These are phyloP conservation scores for Hypsizygus marmoreus DNA, from an alignment of 768 basidiomycete genomes.

Conservation along the genomic window DNA sequence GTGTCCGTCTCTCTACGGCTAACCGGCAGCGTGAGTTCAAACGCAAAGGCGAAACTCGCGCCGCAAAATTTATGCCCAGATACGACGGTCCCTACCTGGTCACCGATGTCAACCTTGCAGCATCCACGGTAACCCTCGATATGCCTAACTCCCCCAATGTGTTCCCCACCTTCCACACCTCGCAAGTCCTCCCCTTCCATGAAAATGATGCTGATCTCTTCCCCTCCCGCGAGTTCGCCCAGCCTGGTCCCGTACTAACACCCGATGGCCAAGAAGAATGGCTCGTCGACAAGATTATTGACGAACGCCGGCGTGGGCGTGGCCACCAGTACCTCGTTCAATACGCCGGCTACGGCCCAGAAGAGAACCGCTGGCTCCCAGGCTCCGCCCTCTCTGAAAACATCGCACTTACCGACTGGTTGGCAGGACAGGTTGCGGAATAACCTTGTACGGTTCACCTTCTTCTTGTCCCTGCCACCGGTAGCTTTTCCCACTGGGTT, in stretches of 20 bases:
- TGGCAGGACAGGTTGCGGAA: conserved; percentile 2
- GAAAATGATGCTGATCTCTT: conserved; percentile 34
- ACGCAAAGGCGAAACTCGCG: conserved; percentile 17
- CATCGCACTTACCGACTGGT: conserved; percentile 19
- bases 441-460: too few relatives aligned
- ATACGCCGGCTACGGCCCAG: conserved; percentile 27
- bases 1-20: conserved; percentile 30
- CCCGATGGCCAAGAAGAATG: conserved; percentile 27
- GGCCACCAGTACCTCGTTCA: conserved; percentile 30
- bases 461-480: neutral
- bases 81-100: conserved; percentile 32
- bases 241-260: conserved; percentile 21
- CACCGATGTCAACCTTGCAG: conserved; percentile 11
- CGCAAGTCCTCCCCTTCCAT: conserved; percentile 21
- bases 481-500: conserved; percentile 12
- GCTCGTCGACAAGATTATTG: conserved; percentile 28
- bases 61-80: conserved; percentile 40
- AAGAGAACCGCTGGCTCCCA: conserved; percentile 28
- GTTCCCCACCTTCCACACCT: conserved; percentile 35
- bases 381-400: conserved; percentile 21
- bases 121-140: conserved; percentile 21
- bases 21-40: conserved; percentile 24
- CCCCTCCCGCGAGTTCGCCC: conserved; percentile 22
- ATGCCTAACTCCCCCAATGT: conserved; percentile 17
- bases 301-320: conserved; percentile 18